These are phyloP conservation scores for Phascolomyces articulosus DNA, from an alignment of 371 early-diverging fungal genomes.

Conservation along the genomic window DNA sequence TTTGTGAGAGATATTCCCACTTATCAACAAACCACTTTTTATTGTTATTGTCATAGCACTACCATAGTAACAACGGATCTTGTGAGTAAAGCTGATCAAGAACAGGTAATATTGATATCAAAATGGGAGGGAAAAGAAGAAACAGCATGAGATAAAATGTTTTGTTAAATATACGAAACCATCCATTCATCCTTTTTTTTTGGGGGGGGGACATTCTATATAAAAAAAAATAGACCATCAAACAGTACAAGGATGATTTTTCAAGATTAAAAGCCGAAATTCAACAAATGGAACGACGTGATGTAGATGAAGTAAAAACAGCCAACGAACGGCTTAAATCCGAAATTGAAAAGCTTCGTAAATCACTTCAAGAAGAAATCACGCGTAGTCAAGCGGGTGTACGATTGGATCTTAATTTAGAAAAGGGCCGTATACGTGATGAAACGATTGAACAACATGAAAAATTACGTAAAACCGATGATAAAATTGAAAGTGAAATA, in stretches of 20 bases:
- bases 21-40: not conserved
- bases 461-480: slow-evolving; percentile 83
- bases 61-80: slow-evolving; percentile 63
- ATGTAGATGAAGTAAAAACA: slow-evolving; percentile 82
- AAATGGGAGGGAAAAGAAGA: not conserved
- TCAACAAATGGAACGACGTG: slow-evolving; percentile 86
- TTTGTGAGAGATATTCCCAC: not conserved
- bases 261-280: slow-evolving; percentile 86
- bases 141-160: too few relatives aligned
- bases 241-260: slow-evolving; percentile 88
- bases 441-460: slow-evolving; percentile 84
- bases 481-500: slow-evolving; percentile 89
- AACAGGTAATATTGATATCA: slow-evolving; percentile 52
- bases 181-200: too few relatives aligned
- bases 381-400: slow-evolving; percentile 87
- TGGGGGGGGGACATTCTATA: too few relatives aligned
- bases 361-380: slow-evolving; percentile 84
- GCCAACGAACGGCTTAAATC: slow-evolving; percentile 80
- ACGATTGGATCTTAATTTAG: slow-evolving; percentile 86
- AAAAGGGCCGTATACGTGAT: slow-evolving; percentile 89
- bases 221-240: slow-evolving; percentile 65
- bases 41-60: slow-evolving; percentile 34
- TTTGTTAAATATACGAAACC: too few relatives aligned
- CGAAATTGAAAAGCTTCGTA: slow-evolving; percentile 85
- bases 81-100: slow-evolving; percentile 85